Evolutionary conservation across 2,329 filamentous ascomycete species (phyloP).

Genomic region (Massarina eburnea): DNA sequence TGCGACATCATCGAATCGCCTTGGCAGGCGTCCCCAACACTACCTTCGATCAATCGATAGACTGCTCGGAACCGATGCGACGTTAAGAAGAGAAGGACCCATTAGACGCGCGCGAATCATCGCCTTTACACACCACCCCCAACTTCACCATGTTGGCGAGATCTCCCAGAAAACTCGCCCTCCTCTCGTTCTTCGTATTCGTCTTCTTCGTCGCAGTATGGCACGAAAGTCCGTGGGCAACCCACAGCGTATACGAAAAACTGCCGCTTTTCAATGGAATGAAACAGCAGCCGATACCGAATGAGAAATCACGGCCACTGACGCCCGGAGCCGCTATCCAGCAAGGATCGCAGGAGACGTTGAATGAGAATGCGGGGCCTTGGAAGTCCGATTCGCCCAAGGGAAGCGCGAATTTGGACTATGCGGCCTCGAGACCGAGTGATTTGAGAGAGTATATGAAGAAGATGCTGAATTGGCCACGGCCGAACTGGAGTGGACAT

Average conservation of each 20-base stretch:
- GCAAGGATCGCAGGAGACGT: conserved; percentile 4
- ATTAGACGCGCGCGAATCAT: neutral
- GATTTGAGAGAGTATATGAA: conserved; percentile 43
- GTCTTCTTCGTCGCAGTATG: conserved; percentile 31
- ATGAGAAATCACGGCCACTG: conserved; percentile 1
- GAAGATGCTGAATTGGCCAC: conserved; percentile 47
- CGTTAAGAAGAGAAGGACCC: neutral
- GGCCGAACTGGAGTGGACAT: conserved; percentile 42
- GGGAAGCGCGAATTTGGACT: neutral
- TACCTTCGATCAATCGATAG: neutral
- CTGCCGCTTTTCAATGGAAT: conserved; percentile 22
- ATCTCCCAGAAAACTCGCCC: neutral
- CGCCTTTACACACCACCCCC: neutral
- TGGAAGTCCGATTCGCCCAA: conserved; percentile 20
- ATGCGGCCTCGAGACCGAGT: conserved; percentile 18
- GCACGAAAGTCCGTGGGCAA: conserved; percentile 31
- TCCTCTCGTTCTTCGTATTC: conserved; percentile 41
- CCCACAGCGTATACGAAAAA: conserved; percentile 27
- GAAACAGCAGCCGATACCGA: conserved; percentile 16
- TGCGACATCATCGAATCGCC: too few relatives aligned
- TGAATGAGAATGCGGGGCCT: conserved; percentile 12
- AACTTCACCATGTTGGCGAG: neutral
- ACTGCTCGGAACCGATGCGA: neutral
- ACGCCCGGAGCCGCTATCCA: neutral
- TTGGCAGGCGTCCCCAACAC: too few relatives aligned